A percentile compares a stretch with the other conserved stretches of the same genome.
These are phyloP conservation scores for Apiospora arundinis DNA, from an alignment of 2,329 filamentous ascomycete species.

Conservation along the genomic window DNA sequence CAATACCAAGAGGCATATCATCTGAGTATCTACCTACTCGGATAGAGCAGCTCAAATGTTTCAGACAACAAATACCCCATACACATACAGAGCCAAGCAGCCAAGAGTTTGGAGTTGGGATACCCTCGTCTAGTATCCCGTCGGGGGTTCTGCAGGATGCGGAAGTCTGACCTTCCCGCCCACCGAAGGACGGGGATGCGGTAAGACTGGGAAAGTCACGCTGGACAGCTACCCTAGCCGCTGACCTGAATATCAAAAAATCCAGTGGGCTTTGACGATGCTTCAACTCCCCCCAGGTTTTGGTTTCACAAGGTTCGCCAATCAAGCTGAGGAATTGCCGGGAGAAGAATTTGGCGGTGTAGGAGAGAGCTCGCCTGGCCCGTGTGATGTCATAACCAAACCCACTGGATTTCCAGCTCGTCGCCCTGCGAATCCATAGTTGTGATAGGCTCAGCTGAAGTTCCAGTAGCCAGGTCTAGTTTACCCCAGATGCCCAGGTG, in stretches of 20 bases:
- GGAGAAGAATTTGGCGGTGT: constrained; percentile 9
- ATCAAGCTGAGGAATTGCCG: background rate
- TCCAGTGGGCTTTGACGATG: background rate
- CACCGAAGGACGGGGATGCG: constrained; percentile 6
- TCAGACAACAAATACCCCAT: background rate
- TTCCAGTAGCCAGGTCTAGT: background rate
- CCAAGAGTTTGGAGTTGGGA: background rate
- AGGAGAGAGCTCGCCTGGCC: background rate
- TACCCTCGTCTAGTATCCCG: background rate
- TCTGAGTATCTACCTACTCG: no score
- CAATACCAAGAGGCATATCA: no score
- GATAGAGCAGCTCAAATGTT: background rate
- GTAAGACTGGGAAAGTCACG: constrained; percentile 12
- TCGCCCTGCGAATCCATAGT: background rate
- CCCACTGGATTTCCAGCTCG: background rate
- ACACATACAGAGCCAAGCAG: no score
- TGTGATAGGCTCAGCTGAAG: constrained; percentile 12
- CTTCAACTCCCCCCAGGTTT: background rate
- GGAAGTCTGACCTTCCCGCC: constrained; percentile 6
- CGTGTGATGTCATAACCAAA: constrained; percentile 1
- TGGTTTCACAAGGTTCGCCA: background rate
- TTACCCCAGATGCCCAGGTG: background rate
- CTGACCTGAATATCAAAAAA: background rate
- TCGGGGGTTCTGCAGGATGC: background rate
- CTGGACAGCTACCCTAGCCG: background rate